Conservation (phyloP, 176 grass and related monocot genomes). For the sorghum (Sorghum bicolor) region Sorghum_bicolor_NCBIv3 NC_012877.2:59292501-59293000, state of each 20-base stretch:
- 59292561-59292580: slow-evolving; percentile 22
- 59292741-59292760: background rate
- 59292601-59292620: background rate
- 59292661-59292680: background rate
- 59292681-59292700: background rate
- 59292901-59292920: slow-evolving; percentile 18
- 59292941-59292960: background rate
- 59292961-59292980: background rate
- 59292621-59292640: background rate
- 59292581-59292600: background rate
- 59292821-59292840: slow-evolving; percentile 15
- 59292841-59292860: slow-evolving; percentile 70
- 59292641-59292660: background rate
- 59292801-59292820: background rate
- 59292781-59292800: background rate
- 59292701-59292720: background rate
- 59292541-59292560: background rate
- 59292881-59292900: slow-evolving; percentile 39
- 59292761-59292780: background rate
- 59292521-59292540: background rate
- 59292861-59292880: slow-evolving; percentile 46
- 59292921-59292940: slow-evolving; percentile 5
- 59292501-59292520: slow-evolving; percentile 13
- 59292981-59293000: background rate
- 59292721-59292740: background rate